These are phyloP conservation scores for Fusarium bulbicola DNA, from an alignment of 2,329 filamentous ascomycete genomes.

Conservation along the genomic window DNA sequence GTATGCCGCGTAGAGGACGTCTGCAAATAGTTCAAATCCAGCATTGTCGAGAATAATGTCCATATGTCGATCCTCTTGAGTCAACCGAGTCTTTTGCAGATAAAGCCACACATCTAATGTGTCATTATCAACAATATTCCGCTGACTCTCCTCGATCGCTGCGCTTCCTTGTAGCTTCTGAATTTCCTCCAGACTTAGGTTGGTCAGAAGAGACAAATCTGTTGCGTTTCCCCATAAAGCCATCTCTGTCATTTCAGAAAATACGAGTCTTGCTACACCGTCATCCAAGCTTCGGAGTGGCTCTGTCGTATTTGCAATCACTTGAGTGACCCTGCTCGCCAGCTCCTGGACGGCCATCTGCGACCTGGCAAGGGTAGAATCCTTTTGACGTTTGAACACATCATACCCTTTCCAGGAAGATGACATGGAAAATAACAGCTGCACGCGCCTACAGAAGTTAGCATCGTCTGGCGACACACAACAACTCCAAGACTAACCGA, in stretches of 20 bases:
- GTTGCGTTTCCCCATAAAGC: slow-evolving; percentile 8
- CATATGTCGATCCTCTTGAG: neutral
- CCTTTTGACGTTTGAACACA: slow-evolving; percentile 1
- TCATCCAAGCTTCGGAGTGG: neutral
- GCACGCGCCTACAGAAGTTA: neutral
- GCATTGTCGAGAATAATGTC: slow-evolving; percentile 7
- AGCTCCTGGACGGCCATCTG: neutral
- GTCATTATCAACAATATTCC: slow-evolving; percentile 1
- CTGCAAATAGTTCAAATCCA: slow-evolving; percentile 7
- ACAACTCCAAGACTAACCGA: neutral
- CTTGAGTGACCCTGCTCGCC: neutral
- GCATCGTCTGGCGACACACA: rapidly evolving
- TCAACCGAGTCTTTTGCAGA: neutral
- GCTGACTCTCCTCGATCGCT: neutral
- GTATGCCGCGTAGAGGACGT: neutral
- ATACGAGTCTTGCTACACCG: neutral
- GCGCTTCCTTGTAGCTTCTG: neutral
- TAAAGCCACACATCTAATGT: neutral
- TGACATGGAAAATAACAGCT: neutral
- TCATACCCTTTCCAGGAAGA: neutral
- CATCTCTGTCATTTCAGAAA: neutral
- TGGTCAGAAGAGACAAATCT: slow-evolving; percentile 3
- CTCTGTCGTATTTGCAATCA: neutral
- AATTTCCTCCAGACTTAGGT: slow-evolving; percentile 1
- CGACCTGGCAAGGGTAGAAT: neutral